phyloP scores from a whole-genome alignment of 768 basidiomycete species.

The Heimioporus sp. region DNA sequence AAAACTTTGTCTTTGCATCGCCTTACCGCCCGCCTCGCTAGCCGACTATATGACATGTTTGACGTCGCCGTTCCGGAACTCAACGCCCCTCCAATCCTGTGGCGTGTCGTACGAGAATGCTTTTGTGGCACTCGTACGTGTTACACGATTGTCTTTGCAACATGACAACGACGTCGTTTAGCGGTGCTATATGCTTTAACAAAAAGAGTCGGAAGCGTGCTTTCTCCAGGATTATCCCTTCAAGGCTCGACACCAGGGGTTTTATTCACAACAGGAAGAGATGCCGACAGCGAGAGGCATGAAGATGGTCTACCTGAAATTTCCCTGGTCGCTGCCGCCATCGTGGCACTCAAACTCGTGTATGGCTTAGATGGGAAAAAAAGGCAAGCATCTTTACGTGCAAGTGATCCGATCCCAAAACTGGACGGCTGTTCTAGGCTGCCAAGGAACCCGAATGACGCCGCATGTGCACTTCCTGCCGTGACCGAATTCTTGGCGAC shows the following conservation, averaged over 20 bases:
- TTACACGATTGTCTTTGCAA: neutral
- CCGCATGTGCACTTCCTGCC: constrained; percentile 57
- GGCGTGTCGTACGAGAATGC: constrained; percentile 61
- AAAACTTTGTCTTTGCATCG: constrained; percentile 53
- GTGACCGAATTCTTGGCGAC: constrained; percentile 45
- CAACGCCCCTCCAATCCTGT: constrained; percentile 75
- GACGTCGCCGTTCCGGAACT: constrained; percentile 66
- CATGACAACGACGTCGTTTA: constrained; percentile 5
- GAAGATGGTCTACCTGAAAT: constrained; percentile 73
- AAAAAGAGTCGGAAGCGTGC: constrained; percentile 54
- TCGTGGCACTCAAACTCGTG: constrained; percentile 79
- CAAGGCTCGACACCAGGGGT: constrained; percentile 49
- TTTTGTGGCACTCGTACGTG: constrained; percentile 76
- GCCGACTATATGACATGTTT: constrained; percentile 49
- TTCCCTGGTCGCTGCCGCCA: constrained; percentile 52
- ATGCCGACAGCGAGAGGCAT: constrained; percentile 47
- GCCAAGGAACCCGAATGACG: constrained; percentile 49
- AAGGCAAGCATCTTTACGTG: constrained; percentile 42
- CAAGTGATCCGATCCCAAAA: neutral
- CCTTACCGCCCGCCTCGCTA: constrained; percentile 62
- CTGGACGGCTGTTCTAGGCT: constrained; percentile 33
- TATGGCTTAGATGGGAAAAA: constrained; percentile 76
- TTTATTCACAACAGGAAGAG: constrained; percentile 35
- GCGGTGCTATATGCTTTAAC: constrained; percentile 65
- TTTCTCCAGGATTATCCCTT: constrained; percentile 60